These are phyloP conservation scores for Excoecaria cochinchinensis DNA, from an alignment of 345 rosid genomes.

Conservation along the genomic window DNA sequence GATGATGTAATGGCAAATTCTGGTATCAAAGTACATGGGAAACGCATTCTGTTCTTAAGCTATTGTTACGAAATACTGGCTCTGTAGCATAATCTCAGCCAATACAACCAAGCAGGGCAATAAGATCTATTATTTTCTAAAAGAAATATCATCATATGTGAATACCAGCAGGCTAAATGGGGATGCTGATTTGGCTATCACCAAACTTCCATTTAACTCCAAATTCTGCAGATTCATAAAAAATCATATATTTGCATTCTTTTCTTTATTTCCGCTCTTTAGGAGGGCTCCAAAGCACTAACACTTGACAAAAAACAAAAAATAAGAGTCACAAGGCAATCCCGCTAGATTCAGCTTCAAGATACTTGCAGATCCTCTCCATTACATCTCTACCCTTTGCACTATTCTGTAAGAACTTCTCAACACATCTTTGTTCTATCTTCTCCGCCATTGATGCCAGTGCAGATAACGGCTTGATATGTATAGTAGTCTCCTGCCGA, in stretches of 20 bases:
- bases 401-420: constrained; percentile 90
- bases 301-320: neutral
- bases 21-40: too few species aligned
- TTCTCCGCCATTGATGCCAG: constrained; percentile 98
- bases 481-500: constrained; percentile 83
- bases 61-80: too few species aligned
- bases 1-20: too few species aligned
- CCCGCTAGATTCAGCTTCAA: constrained; percentile 80
- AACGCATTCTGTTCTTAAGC: too few species aligned
- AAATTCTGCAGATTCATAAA: constrained; percentile 12
- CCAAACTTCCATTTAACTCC: neutral
- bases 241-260: neutral
- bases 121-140: too few species aligned
- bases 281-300: neutral
- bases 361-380: constrained; percentile 96
- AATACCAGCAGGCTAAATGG: neutral
- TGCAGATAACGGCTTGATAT: constrained; percentile 82
- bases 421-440: constrained; percentile 86
- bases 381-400: constrained; percentile 87
- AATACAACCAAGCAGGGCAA: too few species aligned
- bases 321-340: constrained; percentile 39
- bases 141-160: too few species aligned
- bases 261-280: neutral
- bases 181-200: neutral
- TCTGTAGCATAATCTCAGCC: too few species aligned